phyloP scores from a whole-genome alignment of 108 stramenopile species.

The Nitzschia sp. region DNA sequence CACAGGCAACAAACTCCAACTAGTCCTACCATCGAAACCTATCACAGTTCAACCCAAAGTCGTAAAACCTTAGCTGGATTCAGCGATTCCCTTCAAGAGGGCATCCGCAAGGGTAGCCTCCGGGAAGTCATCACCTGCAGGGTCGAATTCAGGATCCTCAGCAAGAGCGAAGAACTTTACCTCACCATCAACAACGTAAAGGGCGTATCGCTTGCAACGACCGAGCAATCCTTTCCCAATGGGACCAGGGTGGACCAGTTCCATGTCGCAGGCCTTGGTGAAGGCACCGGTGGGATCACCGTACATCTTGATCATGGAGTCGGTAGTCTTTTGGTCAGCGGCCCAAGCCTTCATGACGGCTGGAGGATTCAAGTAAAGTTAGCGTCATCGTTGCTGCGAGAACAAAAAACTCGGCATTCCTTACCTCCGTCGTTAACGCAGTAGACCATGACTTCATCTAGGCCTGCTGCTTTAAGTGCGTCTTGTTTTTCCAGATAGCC shows the following conservation, averaged over 20 bases:
- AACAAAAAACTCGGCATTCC: background rate
- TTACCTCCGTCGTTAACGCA: constrained; percentile 52
- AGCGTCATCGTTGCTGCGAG: background rate
- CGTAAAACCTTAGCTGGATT: background rate
- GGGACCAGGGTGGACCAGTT: constrained; percentile 54
- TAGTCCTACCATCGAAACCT: background rate
- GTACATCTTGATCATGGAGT: constrained; percentile 50
- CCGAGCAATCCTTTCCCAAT: constrained; percentile 40
- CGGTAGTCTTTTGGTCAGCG: constrained; percentile 40
- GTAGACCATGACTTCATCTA: constrained; percentile 60
- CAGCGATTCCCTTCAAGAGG: constrained; percentile 35
- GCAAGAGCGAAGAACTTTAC: constrained; percentile 51
- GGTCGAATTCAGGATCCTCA: constrained; percentile 61
- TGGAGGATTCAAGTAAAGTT: too few species aligned
- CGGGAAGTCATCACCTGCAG: constrained; percentile 61
- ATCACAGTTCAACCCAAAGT: background rate
- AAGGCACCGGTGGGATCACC: constrained; percentile 58
- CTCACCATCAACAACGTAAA: constrained; percentile 58
- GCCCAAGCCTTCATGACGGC: constrained; percentile 76
- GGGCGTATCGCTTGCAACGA: constrained; percentile 63
- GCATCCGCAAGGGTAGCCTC: constrained; percentile 36
- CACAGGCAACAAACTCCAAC: background rate
- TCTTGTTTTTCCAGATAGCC: constrained; percentile 66
- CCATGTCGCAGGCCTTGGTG: constrained; percentile 59
- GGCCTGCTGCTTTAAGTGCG: constrained; percentile 40